Conservation (phyloP, 2,329 filamentous ascomycete genomes). For the Acrodontium crateriforme region DNA sequence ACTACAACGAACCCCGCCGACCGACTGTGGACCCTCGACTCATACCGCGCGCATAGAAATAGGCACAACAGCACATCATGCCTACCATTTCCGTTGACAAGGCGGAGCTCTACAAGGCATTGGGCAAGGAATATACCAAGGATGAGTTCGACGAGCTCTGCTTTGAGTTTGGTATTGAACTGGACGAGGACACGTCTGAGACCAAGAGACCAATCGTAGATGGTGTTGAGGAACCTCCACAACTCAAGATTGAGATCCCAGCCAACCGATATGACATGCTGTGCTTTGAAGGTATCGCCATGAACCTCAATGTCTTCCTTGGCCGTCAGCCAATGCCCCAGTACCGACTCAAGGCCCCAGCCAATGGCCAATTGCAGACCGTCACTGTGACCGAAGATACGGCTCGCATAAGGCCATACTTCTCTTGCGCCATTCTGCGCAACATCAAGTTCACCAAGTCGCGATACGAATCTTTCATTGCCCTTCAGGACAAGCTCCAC, state of each 20-base stretch:
- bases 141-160: slow-evolving; percentile 94
- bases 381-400: slow-evolving; percentile 60
- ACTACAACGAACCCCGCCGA: no score
- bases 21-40: no score
- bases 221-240: slow-evolving; percentile 71
- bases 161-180: slow-evolving; percentile 97
- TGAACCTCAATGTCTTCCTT: slow-evolving; percentile 92
- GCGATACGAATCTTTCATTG: slow-evolving; percentile 93
- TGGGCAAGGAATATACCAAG: slow-evolving; percentile 82
- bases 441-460: slow-evolving; percentile 85
- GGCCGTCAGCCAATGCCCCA: slow-evolving; percentile 63
- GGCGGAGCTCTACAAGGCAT: slow-evolving; percentile 82
- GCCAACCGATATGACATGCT: slow-evolving; percentile 88
- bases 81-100: slow-evolving; percentile 96
- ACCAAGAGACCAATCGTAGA: slow-evolving; percentile 59
- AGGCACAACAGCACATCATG: slow-evolving; percentile 40
- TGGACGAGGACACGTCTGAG: slow-evolving; percentile 86
- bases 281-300: slow-evolving; percentile 89
- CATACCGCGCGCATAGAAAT: not conserved
- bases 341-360: slow-evolving; percentile 60
- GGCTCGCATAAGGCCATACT: slow-evolving; percentile 66
- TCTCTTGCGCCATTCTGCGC: slow-evolving; percentile 78
- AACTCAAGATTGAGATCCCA: slow-evolving; percentile 96
- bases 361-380: slow-evolving; percentile 59
- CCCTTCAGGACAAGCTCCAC: slow-evolving; percentile 94